Evolutionary conservation across 768 basidiomycete genomes (phyloP), one percentile per base, ranked within the genome.

Genomic region (Suillus decipiens): DNA sequence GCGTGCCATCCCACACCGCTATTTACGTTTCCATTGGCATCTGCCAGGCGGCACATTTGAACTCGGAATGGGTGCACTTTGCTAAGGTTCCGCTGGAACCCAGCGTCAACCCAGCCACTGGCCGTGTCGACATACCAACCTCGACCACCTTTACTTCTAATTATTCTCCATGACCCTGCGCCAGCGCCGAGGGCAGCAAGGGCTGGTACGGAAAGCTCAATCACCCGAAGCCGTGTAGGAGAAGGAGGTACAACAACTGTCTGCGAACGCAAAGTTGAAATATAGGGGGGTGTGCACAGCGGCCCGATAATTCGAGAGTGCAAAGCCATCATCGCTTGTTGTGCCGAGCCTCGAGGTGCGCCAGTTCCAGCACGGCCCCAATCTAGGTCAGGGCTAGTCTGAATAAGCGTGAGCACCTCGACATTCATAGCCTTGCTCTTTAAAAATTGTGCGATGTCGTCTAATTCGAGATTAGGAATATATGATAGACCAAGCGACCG

Each of bases 121-220:
- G 92, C 91, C 0, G 89, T 85, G 73, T 98, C 92, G 58, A 96
- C 93, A 70, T 94, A 97, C 95, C 96, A 99, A 4, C 94, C 95
- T 28, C 96, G 79, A 1, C 94, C 90, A 9, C 96, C 96, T 73
- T 97, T 97, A 70, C 93, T 94, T 63, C 86, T 82, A n/a, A 99
- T 81, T 64, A 92, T 89, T 59, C 89, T 84, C 96, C 96, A 99
- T 36, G 90, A 79, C 5, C 89, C 91, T 0, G 88, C 92, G 5
- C 93, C 94, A 1, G 82, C 84, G 8, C 93, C 93, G 2, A 96
- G 80, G 5, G 84, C 84, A 54, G 84, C 80, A 6, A 98, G 82
- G 67, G 93, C 81, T 24, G 83, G 79, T 17, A 86, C 83, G 36
- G 90, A 87, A 15, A 98, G 78, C 76, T 99, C 96, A 60, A 99